Evolutionary conservation across 2,329 filamentous ascomycete genomes (phyloP), one percentile per base, ranked within the genome.

Genomic region (Penicillium sp.): DNA sequence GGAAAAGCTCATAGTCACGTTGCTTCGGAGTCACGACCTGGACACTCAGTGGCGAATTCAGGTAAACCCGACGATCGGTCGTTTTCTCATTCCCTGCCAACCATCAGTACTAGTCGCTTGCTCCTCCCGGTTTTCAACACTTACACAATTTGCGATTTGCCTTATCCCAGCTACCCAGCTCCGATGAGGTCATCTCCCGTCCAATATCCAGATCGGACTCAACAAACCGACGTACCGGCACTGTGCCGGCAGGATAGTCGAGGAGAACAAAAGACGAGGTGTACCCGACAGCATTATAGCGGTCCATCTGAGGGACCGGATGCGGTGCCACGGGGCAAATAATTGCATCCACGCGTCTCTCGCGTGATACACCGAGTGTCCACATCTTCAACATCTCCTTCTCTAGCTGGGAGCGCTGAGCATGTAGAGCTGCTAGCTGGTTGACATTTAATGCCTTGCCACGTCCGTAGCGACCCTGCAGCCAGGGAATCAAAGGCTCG

Each of bases 271-370:
- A 87, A 1, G 77, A 79, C 22, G 77, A 81, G 1, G 85, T 87
- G 65, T 88, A 88, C 54, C 84, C 81, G 0, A 84, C 81, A 0
- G 80, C 81, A 66, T 86, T 86, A 71, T 84, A 88, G 2, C 79
- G 74, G 71, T 89, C 86, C 52, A 86, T 80, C 9, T 80, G 77
- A 1, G 85, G 83, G 0, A 85, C 79, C 0, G 85, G 83, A 68
- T 89, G 86, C 2, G 85, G 84, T 14, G 85, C 85, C 0, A 87
- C 76, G 0, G 85, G 86, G 58, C 81, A 84, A 53, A 89, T 79
- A 49, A 89, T 80, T 0, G 84, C 83, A 73, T 88, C 85, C 7
- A 88, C 51, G 0, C 60, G 60, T n/a, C 65, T 41, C 27, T 20
- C 37, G 48, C 33, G 62, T 58, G 6, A 49, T 48, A 18, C 35